Evolutionary conservation across 768 basidiomycete genomes (phyloP), one percentile per base, ranked within the genome.

Genomic region (Tylopilus subfusipes): DNA sequence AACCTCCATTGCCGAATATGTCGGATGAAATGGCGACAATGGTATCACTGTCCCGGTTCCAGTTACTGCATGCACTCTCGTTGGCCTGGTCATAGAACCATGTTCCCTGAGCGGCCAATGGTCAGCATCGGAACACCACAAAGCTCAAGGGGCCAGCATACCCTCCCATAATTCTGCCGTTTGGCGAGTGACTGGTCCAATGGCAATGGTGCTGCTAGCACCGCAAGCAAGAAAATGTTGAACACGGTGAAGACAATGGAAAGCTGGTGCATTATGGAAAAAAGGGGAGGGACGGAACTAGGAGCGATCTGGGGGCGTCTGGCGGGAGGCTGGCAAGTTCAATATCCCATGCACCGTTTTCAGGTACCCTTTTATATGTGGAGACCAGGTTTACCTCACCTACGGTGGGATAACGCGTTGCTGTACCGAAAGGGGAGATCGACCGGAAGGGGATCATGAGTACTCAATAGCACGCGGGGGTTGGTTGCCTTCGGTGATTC

Each of bases 11-110:
- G 57, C 77, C 76, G 63, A 83, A 90, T 24, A 82, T 79, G 2
- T 63, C 36, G 25, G 77, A 69, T 16, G 83, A 75, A 59, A 90
- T 78, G 14, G 88, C 88, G 43, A 89, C 77, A 54, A 90, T 82
- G 58, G 72, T 65, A 60, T 84, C 78, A 48, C 60, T 76, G 64
- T 79, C 66, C 33, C 45, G 67, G 65, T 86, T 79, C 48, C 42
- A 50, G 36, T 76, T 60, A 25, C 86, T 86, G 63, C 88, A 90
- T 68, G 87, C 86, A 42, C 86, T 88, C 24, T 53, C 19, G 34
- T 39, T 40, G 44, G 9, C 6, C 29, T 19, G 82, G 50, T 77
- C 78, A 55, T 82, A 57, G 66, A 80, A 90, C 80, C 79, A 90
- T 31, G 87, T 90, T 38, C 81, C 86, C 87, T 88, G 59, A 24